Evolutionary conservation across 352 stramenopile species (phyloP), one percentile per base, ranked within the genome.

Genomic region (Thraustochytrium striatum): DNA sequence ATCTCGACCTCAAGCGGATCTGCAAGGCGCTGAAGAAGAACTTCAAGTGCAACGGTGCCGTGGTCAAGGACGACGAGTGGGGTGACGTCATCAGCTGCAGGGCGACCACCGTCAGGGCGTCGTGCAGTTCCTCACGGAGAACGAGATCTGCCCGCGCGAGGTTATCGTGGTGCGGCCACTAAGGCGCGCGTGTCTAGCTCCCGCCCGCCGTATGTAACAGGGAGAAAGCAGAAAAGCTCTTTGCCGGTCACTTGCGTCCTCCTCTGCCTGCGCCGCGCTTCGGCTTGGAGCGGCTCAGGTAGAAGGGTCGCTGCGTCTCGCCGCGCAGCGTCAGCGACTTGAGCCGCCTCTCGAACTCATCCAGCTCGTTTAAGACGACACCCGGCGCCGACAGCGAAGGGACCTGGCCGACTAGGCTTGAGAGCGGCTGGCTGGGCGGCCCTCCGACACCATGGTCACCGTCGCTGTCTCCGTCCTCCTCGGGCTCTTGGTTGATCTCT

Each of bases 1-100:
- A 99, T 87, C 88, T 99, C 78, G 95, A 99, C 84, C 88, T 98
- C 62, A 99, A 99, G 89, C 90, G 95, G 69, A 99, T 99, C 87
- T 94, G 98, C 81, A 99, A 99, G 87, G 96, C 96, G 58, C 98
- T 99, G 85, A 99, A 99, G 91, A 99, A 99, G 89, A 99, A 98
- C 87, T 99, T 99, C 85, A 97, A 91, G 85, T 99, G 97, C 88
- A 99, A 99, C 88, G 97, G 97, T 70, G 95, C 95, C 69, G 94
- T 99, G 44, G 94, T 98, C 62, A 98, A 98, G 83, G 95, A 99
- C 86, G 90, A 98, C 68, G 95, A 99, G 82, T 86, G 94, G 38
- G 91, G 94, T 65, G 95, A 99, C 85, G 96, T 99, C 83, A 98
- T 99, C 97, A 99, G 87, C 89, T 99, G 41, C 98, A 93, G 61